phyloP scores from a whole-genome alignment of 371 early-diverging fungal genomes.

The Circinella minor region DNA sequence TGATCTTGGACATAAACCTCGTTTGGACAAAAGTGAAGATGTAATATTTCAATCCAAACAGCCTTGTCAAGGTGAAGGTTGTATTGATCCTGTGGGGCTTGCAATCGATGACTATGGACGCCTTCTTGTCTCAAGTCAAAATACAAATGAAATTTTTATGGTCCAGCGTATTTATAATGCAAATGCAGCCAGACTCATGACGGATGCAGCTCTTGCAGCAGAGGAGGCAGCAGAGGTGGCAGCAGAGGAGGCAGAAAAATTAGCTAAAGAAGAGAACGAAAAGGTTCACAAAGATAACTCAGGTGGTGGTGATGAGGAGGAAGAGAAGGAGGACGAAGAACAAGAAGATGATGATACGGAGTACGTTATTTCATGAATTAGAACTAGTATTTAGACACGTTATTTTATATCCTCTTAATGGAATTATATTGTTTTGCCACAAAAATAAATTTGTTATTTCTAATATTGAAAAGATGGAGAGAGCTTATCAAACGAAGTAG shows the following conservation, averaged over 20 bases:
- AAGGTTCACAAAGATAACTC: not conserved
- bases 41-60: conserved; percentile 33
- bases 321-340: not conserved
- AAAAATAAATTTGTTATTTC: no score
- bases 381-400: no score
- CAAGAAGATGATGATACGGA: not conserved
- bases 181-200: conserved; percentile 35
- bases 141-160: conserved; percentile 45
- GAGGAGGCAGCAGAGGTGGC: not conserved
- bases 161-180: conserved; percentile 39
- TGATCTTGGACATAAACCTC: conserved; percentile 49
- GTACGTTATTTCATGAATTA: no score
- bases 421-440: no score
- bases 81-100: conserved; percentile 40
- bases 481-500: no score
- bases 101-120: conserved; percentile 45
- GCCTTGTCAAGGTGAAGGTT: conserved; percentile 26
- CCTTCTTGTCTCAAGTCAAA: conserved; percentile 41
- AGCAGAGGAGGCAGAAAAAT: not conserved
- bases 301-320: not conserved
- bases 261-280: not conserved
- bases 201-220: conserved; percentile 23
- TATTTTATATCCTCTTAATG: no score
- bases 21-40: conserved; percentile 42
- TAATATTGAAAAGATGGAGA: no score